Base-by-base conservation (phyloP, 306 rosid species). In the Trichosanthes truncata region DNA sequence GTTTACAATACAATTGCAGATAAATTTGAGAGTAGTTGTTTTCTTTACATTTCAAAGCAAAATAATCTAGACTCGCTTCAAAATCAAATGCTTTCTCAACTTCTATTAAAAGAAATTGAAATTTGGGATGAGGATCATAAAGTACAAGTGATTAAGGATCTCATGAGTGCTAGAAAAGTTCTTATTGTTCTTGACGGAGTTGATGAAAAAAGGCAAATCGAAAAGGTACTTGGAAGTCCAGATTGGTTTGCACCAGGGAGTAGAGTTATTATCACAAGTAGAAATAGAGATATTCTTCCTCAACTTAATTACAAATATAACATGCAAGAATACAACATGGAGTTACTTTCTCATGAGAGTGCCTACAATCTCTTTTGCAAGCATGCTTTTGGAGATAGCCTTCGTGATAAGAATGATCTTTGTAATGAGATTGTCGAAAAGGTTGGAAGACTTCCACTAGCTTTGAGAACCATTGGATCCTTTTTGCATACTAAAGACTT, bases 391-490 rank as follows among this genome's bases (percentile, higher is more conserved):
- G 38, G 48, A n/a, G 26, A 29, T 20, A 4, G 3, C 2, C 48
- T 29, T 7, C 8, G 4, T 20, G 51, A 66, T 33, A 2, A 4
- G 0, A 49, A 72, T 21, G 52, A 45, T 12, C 31, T 80, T 29
- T 31, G 51, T 0, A 9, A 3, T n/a, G 45, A 36, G 6, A 29
- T 73, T 59, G 74, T 80, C 0, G 35, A 48, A 18, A 57, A 80
- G 62, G 23, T 59, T 0, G 5, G 29, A 12, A 71, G 83, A 5
- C 63, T 80, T 60, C 83, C 83, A 20, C 14, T 80, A 21, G 74
- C 83, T 73, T 29, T 59, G 36, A 1, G 1, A 46, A 78, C 61
- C 9, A 0, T 73, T 1, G n/a, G n/a, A n/a, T n/a, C n/a, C n/a
- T n/a, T n/a, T n/a, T n/a, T n/a, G n/a, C n/a, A n/a, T n/a, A n/a